These are phyloP conservation scores for Aspergillus tamarii DNA, from an alignment of 2,329 filamentous ascomycete species.

Conservation along the genomic window DNA sequence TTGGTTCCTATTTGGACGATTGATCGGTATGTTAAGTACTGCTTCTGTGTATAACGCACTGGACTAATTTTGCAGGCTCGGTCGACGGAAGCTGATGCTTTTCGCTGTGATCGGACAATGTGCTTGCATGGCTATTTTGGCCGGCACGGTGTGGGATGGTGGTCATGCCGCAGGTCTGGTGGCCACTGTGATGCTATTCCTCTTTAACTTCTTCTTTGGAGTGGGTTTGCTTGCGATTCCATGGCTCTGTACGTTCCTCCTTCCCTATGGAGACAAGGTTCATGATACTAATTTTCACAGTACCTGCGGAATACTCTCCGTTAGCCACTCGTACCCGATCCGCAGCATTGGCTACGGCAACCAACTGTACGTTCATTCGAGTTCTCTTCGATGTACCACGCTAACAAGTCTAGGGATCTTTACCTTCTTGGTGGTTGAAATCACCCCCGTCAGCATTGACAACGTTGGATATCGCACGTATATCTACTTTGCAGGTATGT, in stretches of 20 bases:
- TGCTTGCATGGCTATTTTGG: constrained; percentile 52
- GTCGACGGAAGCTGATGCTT: constrained; percentile 63
- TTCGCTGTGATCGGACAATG: constrained; percentile 58
- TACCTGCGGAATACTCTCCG: constrained; percentile 51
- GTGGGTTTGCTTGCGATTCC: constrained; percentile 52
- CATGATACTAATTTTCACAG: constrained; percentile 17
- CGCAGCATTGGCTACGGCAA: constrained; percentile 53
- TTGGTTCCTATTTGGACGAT: constrained; percentile 44
- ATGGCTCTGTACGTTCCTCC: constrained; percentile 37
- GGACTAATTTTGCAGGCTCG: constrained; percentile 32
- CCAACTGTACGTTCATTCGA: constrained; percentile 41
- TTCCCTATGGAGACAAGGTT: constrained; percentile 26
- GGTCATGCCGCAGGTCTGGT: constrained; percentile 45
- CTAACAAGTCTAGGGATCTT: constrained; percentile 42
- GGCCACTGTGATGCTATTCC: constrained; percentile 55
- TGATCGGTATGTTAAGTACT: constrained; percentile 28
- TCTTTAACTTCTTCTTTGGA: constrained; percentile 59
- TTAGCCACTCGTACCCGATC: constrained; percentile 54
- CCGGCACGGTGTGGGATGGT: constrained; percentile 48
- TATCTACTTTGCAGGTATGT: constrained; percentile 44
- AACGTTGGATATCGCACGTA: constrained; percentile 47
- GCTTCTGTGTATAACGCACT: fast-evolving
- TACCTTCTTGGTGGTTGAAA: constrained; percentile 51
- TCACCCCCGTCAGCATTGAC: constrained; percentile 49
- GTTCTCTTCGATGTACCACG: constrained; percentile 4